A percentile compares a stretch with the other conserved stretches of the same genome.
Evolutionary conservation across 2,329 filamentous ascomycete genomes (phyloP).

Genomic region (Apiospora koreana): DNA sequence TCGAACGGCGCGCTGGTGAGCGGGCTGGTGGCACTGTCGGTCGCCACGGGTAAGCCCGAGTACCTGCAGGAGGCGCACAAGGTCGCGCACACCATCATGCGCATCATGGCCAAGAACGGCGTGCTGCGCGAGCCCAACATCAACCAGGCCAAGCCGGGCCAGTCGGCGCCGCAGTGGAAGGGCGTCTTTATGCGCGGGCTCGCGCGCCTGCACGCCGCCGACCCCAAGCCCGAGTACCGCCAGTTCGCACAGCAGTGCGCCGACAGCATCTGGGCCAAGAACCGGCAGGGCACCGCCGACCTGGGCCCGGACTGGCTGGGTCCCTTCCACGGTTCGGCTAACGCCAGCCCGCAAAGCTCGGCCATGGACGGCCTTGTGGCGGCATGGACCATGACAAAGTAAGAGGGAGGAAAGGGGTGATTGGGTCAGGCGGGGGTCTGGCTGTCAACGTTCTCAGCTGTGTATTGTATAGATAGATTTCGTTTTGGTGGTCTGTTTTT

Average conservation of each 20-base stretch:
- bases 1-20: conserved; percentile 53
- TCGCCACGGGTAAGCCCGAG: conserved; percentile 40
- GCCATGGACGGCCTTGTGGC: conserved; percentile 31
- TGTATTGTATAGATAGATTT: too few relatives aligned
- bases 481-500: too few relatives aligned
- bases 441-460: too few relatives aligned
- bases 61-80: conserved; percentile 41
- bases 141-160: conserved; percentile 37
- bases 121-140: conserved; percentile 58
- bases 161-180: conserved; percentile 62
- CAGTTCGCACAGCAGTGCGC: conserved; percentile 37
- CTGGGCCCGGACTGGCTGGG: conserved; percentile 32
- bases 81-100: conserved; percentile 55
- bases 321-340: conserved; percentile 25
- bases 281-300: conserved; percentile 31
- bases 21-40: conserved; percentile 51
- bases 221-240: conserved; percentile 45
- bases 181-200: conserved; percentile 69
- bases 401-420: neutral
- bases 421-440: too few relatives aligned
- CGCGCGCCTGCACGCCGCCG: conserved; percentile 51
- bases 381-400: conserved; percentile 14
- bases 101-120: conserved; percentile 41
- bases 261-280: conserved; percentile 34
- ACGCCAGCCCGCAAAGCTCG: conserved; percentile 31